Percentiles rank a stretch among this genome's conserved stretches.
Evolutionary conservation across 2,329 filamentous ascomycete species (phyloP).

Genomic region (Pyrenochaeta sp.): DNA sequence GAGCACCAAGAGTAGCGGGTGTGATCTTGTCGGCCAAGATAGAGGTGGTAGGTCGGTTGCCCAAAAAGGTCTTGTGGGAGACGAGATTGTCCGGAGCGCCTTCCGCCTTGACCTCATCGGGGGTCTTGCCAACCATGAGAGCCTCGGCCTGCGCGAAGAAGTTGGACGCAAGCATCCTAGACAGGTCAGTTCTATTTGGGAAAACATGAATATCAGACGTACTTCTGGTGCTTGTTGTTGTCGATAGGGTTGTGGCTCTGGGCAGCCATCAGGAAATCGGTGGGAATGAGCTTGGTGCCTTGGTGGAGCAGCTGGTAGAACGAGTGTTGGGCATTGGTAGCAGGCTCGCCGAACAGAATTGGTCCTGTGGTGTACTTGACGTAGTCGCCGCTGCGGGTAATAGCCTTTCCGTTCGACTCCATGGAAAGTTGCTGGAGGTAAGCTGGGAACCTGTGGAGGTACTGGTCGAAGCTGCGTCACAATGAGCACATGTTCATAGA

Average conservation of each 20-base stretch:
- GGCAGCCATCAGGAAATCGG: constrained; percentile 96
- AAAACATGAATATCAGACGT: constrained; percentile 11
- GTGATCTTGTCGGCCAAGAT: constrained; percentile 95
- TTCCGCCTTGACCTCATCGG: constrained; percentile 80
- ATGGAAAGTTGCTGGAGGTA: constrained; percentile 99
- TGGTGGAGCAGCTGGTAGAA: constrained; percentile 99
- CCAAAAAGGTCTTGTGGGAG: constrained; percentile 98
- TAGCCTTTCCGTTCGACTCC: constrained; percentile 99
- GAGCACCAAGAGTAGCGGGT: constrained; percentile 87
- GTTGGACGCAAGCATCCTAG: constrained; percentile 84
- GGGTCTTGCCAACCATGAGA: constrained; percentile 89
- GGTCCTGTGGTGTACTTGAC: constrained; percentile 98
- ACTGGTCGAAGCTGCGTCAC: constrained; percentile 84
- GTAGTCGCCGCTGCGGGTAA: constrained; percentile 84
- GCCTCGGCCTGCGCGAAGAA: constrained; percentile 90
- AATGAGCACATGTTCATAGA: constrained; percentile 9
- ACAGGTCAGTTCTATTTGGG: constrained; percentile 24
- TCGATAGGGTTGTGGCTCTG: constrained; percentile 96
- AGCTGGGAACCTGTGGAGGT: constrained; percentile 97
- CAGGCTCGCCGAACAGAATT: constrained; percentile 96
- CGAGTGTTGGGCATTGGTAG: constrained; percentile 98
- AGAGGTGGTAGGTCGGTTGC: constrained; percentile 95
- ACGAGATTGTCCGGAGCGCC: constrained; percentile 77
- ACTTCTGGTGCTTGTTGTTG: constrained; percentile 90
- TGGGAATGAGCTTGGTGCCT: constrained; percentile 97